Evolutionary conservation across 2,329 filamentous ascomycete species (phyloP).

Genomic region (Neurospora sp.): DNA sequence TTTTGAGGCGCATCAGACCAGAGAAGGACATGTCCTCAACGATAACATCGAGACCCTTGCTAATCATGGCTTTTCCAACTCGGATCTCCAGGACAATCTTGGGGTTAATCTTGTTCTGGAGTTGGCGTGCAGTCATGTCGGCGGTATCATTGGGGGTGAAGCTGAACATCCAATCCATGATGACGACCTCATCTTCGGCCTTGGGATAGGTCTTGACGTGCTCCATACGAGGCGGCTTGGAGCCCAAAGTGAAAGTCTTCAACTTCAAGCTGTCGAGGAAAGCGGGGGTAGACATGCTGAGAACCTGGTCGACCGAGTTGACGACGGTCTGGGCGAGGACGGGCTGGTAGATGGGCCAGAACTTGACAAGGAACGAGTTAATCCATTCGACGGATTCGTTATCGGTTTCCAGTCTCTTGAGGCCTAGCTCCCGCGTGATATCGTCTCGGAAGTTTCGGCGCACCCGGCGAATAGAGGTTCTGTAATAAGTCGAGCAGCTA

Average conservation of each 20-base stretch:
- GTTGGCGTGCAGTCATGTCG: constrained; percentile 81
- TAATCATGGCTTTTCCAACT: constrained; percentile 91
- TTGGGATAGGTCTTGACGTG: constrained; percentile 98
- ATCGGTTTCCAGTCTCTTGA: constrained; percentile 81
- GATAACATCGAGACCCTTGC: constrained; percentile 93
- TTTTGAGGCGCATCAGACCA: constrained; percentile 91
- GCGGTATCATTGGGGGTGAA: constrained; percentile 92
- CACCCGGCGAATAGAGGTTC: constrained; percentile 87
- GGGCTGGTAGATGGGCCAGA: constrained; percentile 98
- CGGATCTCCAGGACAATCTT: constrained; percentile 93
- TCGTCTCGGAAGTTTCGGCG: constrained; percentile 95
- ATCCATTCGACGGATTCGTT: constrained; percentile 96
- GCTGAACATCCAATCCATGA: constrained; percentile 99
- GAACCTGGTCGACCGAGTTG: constrained; percentile 87
- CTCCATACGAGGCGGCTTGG: constrained; percentile 90
- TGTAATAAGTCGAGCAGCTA: constrained; percentile 86
- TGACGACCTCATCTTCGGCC: constrained; percentile 84
- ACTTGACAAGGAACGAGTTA: constrained; percentile 96
- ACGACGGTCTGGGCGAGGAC: constrained; percentile 88
- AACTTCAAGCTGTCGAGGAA: constrained; percentile 92
- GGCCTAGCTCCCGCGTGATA: constrained; percentile 76
- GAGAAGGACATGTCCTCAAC: constrained; percentile 97
- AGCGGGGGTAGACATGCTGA: constrained; percentile 82
- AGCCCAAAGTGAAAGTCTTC: constrained; percentile 87
- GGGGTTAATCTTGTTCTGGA: constrained; percentile 94